A percentile compares a stretch with the other conserved stretches of the same genome.
phyloP scores from a whole-genome alignment of 108 stramenopile species.

The Mediolabrus comicus region DNA sequence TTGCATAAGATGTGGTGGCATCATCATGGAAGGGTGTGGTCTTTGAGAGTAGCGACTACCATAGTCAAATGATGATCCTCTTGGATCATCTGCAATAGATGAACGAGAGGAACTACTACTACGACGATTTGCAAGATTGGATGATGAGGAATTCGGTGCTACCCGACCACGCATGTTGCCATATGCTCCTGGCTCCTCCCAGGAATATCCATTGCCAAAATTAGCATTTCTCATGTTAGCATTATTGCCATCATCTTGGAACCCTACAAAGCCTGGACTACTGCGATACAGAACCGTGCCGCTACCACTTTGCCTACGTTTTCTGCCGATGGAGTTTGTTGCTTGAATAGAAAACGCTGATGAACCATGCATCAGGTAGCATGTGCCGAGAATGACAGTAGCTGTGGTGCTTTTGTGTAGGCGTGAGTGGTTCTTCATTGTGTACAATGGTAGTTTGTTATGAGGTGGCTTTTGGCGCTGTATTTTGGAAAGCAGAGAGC shows the following conservation, averaged over 20 bases:
- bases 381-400: not conserved
- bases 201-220: not conserved
- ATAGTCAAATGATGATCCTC: not conserved
- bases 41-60: not conserved
- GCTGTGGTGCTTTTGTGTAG: too few species aligned
- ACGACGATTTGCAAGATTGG: not conserved
- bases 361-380: not conserved
- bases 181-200: not conserved
- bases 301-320: not conserved
- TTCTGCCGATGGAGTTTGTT: not conserved
- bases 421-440: too few species aligned
- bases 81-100: not conserved
- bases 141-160: not conserved
- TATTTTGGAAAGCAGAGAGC: too few species aligned
- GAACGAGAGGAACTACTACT: not conserved
- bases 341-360: not conserved
- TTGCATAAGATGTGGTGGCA: not conserved
- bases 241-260: not conserved
- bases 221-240: not conserved
- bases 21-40: not conserved
- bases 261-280: not conserved
- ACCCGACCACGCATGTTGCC: not conserved
- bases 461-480: too few species aligned
- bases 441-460: too few species aligned
- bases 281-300: not conserved